These are phyloP conservation scores for Aphanocladium album DNA, from an alignment of 2,329 filamentous ascomycete genomes.

Conservation along the genomic window DNA sequence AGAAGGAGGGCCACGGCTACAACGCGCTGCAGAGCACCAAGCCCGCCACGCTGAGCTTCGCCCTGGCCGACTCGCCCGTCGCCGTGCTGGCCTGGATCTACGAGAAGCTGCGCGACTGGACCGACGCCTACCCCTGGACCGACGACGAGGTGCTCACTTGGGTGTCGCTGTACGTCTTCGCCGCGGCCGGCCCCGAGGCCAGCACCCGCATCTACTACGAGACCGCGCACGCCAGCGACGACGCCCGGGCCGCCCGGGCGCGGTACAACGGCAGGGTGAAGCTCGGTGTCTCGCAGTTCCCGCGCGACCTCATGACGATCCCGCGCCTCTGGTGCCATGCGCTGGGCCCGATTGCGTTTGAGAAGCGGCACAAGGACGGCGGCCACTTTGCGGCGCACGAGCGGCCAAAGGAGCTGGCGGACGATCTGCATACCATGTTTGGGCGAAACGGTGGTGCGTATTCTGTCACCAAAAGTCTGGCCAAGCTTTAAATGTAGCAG, in stretches of 20 bases:
- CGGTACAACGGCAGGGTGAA: constrained; percentile 22
- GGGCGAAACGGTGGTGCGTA: constrained; percentile 42
- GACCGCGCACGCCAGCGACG: constrained; percentile 36
- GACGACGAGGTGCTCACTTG: constrained; percentile 69
- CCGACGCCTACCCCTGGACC: constrained; percentile 63
- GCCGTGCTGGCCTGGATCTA: constrained; percentile 69
- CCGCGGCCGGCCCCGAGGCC: constrained; percentile 59
- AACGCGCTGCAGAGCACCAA: constrained; percentile 46
- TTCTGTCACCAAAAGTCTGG: constrained; percentile 25
- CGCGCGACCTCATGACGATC: constrained; percentile 48
- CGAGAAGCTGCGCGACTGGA: constrained; percentile 73
- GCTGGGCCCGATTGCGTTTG: constrained; percentile 52
- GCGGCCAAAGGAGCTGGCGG: constrained; percentile 42
- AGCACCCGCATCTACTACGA: constrained; percentile 69
- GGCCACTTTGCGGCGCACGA: constrained; percentile 57
- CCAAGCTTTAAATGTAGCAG: neutral
- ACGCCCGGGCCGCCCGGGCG: neutral
- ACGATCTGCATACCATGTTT: constrained; percentile 52
- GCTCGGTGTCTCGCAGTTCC: constrained; percentile 47
- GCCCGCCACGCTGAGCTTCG: constrained; percentile 66
- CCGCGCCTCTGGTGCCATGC: constrained; percentile 51
- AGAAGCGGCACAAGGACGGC: constrained; percentile 42
- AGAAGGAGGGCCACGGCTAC: constrained; percentile 35
- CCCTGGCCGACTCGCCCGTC: constrained; percentile 60
- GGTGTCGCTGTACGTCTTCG: constrained; percentile 67